Conservation (phyloP, 148 eudicot genomes). For the Chenopodium quinoa region DNA sequence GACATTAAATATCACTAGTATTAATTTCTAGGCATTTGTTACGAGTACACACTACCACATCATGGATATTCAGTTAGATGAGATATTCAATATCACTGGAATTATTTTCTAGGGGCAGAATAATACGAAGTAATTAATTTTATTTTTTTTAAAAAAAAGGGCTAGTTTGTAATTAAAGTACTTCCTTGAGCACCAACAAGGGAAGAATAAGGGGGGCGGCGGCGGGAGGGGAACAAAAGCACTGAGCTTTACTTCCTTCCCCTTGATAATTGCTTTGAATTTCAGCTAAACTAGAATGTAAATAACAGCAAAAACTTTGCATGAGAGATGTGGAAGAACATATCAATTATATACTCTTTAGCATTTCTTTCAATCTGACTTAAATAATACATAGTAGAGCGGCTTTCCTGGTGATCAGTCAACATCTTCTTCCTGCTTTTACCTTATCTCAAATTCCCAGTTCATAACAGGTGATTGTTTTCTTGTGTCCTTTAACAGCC, state of each 20-base stretch:
- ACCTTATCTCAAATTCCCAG: too few species aligned
- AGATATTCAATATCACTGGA: background rate
- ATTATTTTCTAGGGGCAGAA: background rate
- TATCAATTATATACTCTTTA: too few species aligned
- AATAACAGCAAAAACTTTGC: background rate
- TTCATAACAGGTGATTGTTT: background rate
- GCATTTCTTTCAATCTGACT: background rate
- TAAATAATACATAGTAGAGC: too few species aligned
- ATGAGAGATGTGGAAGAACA: background rate
- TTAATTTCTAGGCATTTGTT: background rate
- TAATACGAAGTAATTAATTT: background rate
- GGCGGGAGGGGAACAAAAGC: too few species aligned
- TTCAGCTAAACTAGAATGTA: background rate
- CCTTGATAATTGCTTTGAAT: too few species aligned
- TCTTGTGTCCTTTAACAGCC: background rate
- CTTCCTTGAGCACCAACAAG: background rate
- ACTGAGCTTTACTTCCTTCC: too few species aligned
- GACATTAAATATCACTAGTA: too few species aligned
- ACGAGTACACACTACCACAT: background rate
- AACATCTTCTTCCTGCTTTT: too few species aligned
- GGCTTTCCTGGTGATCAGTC: too few species aligned
- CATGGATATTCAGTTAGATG: background rate
- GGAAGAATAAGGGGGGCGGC: too few species aligned
- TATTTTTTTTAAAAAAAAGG: too few species aligned
- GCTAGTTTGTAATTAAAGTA: background rate